Base-by-base conservation (phyloP, 352 stramenopile genomes). In the Pythium scleroteichum region DNA sequence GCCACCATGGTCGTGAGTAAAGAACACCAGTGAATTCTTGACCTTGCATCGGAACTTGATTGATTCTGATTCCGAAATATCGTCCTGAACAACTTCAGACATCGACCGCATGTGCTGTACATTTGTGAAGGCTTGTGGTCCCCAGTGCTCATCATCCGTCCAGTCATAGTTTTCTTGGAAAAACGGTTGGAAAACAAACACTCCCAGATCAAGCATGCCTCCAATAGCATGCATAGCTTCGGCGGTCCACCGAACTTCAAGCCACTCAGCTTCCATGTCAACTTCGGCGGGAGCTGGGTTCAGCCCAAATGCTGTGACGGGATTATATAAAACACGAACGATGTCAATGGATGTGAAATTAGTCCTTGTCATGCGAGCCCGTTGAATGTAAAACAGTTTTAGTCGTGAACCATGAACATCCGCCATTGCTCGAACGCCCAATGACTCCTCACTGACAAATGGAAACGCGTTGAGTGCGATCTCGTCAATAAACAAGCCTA, bases 251-350 rank as follows among this genome's bases (percentile, higher is more conserved):
- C 84, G 84, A 1, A 88, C 64, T 59, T 94, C 80, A 6, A 92
- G 60, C 81, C 82, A 90, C 56, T 94, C 81, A 26, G 75, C 73
- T 40, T 92, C 83, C 76, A 92, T 78, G 53, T 94, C 85, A 27
- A 92, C 60, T 8, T 87, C 66, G 12, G 79, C 82, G 8, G 65
- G 59, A 5, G 49, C 50, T 7, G 73, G 59, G 40, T 66, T 68
- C 19, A 67, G 64, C 45, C 78, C 78, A 45, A 79, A 69, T 23
- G 78, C 47, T 12, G 59, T 72, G 22, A 80, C 54, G 0, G 85
- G 73, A 14, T 66, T 69, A 65, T 89, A 69, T 32, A 94, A 87
- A 3, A 91, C 62, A 7, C 85, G 76, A 3, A 72, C 69, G 49
- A 79, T 87, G 63, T 94, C 85, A 7, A 94, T 59, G 0, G 75